Percentiles rank a stretch among this genome's conserved stretches.
Conservation (phyloP, 148 eudicot species). For the Nepenthes gracilis region DNA sequence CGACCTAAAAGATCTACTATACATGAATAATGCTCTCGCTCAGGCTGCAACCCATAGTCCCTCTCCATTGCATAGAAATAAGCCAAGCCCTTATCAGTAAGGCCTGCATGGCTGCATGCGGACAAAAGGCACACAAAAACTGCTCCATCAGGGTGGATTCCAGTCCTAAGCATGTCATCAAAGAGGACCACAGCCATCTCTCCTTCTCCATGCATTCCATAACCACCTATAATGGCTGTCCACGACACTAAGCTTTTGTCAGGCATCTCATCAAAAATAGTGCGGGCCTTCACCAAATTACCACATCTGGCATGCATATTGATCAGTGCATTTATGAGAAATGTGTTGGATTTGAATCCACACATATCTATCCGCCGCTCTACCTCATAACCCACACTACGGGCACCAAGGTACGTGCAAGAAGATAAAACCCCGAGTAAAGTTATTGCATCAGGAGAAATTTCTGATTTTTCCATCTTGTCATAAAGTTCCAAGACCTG, state of each 20-base stretch:
- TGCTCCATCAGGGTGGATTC: slow-evolving; percentile 52
- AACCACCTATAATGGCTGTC: slow-evolving; percentile 72
- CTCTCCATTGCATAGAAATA: slow-evolving; percentile 47
- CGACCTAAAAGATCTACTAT: slow-evolving; percentile 73
- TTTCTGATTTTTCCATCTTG: slow-evolving; percentile 29
- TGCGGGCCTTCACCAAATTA: slow-evolving; percentile 49
- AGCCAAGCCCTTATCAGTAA: slow-evolving; percentile 51
- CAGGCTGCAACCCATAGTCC: slow-evolving; percentile 35
- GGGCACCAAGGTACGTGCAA: slow-evolving; percentile 73
- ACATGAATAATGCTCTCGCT: slow-evolving; percentile 67
- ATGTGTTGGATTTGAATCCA: slow-evolving; percentile 32
- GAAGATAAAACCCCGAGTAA: slow-evolving; percentile 66
- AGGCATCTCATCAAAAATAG: slow-evolving; percentile 39
- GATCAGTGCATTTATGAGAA: slow-evolving; percentile 46
- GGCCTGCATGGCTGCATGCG: slow-evolving; percentile 79
- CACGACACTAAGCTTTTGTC: slow-evolving; percentile 59
- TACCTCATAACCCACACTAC: slow-evolving; percentile 39
- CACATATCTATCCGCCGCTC: slow-evolving; percentile 37
- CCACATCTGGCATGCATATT: slow-evolving; percentile 82
- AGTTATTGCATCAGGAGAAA: slow-evolving; percentile 53
- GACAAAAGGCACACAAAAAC: slow-evolving; percentile 53
- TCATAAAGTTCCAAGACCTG: slow-evolving; percentile 53
- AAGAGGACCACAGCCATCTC: slow-evolving; percentile 48
- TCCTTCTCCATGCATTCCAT: slow-evolving; percentile 78
- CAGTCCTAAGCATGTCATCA: slow-evolving; percentile 50